Evolutionary conservation across 2,329 filamentous ascomycete species (phyloP).

Genomic region (Aspergillus pseudoglaucus): DNA sequence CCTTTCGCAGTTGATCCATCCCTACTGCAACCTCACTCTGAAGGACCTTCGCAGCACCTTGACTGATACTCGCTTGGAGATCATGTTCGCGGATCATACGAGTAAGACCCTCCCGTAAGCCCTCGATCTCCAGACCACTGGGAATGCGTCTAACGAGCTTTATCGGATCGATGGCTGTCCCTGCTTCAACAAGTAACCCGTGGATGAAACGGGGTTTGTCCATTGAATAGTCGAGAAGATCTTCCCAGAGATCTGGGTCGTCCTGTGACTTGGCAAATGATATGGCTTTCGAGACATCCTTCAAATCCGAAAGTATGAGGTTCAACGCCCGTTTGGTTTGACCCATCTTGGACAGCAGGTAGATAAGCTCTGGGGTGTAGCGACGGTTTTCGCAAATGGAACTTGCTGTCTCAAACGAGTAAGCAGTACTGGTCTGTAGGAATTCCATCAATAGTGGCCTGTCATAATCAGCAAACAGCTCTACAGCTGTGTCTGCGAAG

Average conservation of each 20-base stretch:
- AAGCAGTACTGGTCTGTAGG: slow-evolving; percentile 74
- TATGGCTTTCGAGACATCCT: slow-evolving; percentile 87
- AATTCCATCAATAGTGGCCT: slow-evolving; percentile 77
- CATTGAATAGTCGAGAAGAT: slow-evolving; percentile 92
- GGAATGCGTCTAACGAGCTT: slow-evolving; percentile 84
- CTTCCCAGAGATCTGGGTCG: slow-evolving; percentile 89
- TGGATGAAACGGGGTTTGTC: slow-evolving; percentile 94
- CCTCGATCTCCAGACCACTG: slow-evolving; percentile 86
- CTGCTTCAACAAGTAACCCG: slow-evolving; percentile 84
- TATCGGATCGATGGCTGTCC: slow-evolving; percentile 88
- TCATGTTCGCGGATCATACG: slow-evolving; percentile 95
- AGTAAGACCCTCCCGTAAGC: slow-evolving; percentile 76
- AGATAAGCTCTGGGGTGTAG: slow-evolving; percentile 90
- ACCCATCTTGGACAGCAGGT: slow-evolving; percentile 89
- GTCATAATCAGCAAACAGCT: slow-evolving; percentile 80
- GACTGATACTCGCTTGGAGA: slow-evolving; percentile 86
- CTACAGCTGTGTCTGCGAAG: slow-evolving; percentile 79
- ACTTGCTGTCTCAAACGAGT: slow-evolving; percentile 70
- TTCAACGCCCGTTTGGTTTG: slow-evolving; percentile 86
- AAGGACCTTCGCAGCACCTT: slow-evolving; percentile 79
- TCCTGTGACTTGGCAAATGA: slow-evolving; percentile 90
- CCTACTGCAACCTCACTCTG: slow-evolving; percentile 78
- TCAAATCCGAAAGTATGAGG: slow-evolving; percentile 88
- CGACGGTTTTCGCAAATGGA: slow-evolving; percentile 70
- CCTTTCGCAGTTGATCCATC: slow-evolving; percentile 71